Evolutionary conservation across 2,329 filamentous ascomycete genomes (phyloP), one percentile per base, ranked within the genome.

Genomic region (Hypoxylon sp.): DNA sequence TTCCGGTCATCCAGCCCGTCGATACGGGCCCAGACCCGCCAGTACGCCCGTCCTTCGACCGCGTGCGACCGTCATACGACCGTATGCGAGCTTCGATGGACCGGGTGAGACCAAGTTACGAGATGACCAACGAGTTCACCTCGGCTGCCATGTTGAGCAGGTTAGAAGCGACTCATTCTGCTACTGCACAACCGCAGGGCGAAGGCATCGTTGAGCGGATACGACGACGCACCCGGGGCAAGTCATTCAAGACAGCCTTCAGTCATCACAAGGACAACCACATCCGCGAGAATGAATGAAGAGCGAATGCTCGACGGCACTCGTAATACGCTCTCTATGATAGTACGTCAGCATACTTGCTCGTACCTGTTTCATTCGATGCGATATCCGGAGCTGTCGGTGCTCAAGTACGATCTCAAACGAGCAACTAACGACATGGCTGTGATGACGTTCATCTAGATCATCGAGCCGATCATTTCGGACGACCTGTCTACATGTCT

Each of bases 111-210:
- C 84, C 89, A 9, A 94, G 90, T 73, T 97, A 92, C 72, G 94
- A 97, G 75, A 87, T 86, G 31, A 95, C 88, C 73, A 90, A 87
- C 68, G 95, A 98, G 69, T 97, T 97, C 70, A 97, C 94, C 0
- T 93, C 90, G 23, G 93, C 93, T 11, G 92, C 92, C 31, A 87
- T 94, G 72, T 78, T 99, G 65, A 88, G 88, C 43, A 84, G 92
- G 62, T 86, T 97, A 64, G 95, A 97, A 78, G 93, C 90, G 20
- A 85, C 81, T 46, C 83, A 86, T 51, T 87, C 82, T 57, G 72
- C 58, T 18, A 48, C 43, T 3, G 13, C 55, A 10, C 52, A 48
- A 20, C 54, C 61, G 26, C 47, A 69, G 45, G 66, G 57, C 15
- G 63, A 55, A 29, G 70, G 69, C n/a, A 61, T 73, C 38, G 70